Percentiles rank a stretch among this genome's conserved stretches.
Evolutionary conservation across 2,329 filamentous ascomycete species (phyloP).

Genomic region (Fusarium sp.): DNA sequence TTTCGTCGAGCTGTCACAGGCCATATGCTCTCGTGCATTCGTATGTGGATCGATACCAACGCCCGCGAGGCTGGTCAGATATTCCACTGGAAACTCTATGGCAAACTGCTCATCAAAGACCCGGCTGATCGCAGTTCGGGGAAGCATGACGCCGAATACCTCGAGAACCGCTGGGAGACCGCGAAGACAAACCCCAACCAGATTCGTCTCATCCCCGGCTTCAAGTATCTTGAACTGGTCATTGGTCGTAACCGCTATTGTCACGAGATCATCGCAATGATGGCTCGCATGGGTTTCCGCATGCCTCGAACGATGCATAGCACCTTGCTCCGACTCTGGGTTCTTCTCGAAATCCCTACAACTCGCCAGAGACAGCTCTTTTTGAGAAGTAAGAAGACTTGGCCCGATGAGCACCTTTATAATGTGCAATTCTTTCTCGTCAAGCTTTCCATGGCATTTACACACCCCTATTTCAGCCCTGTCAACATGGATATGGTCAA

Average conservation of each 20-base stretch:
- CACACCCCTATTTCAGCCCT: constrained; percentile 70
- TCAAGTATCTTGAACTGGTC: constrained; percentile 78
- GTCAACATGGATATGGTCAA: constrained; percentile 65
- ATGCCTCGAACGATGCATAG: constrained; percentile 62
- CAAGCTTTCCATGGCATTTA: constrained; percentile 79
- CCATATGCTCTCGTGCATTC: constrained; percentile 70
- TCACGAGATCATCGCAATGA: constrained; percentile 71
- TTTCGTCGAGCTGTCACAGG: constrained; percentile 73
- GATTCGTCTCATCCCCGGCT: constrained; percentile 68
- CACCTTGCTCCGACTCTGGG: constrained; percentile 77
- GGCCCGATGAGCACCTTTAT: constrained; percentile 72
- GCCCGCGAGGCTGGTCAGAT: constrained; percentile 68
- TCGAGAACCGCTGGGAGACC: constrained; percentile 18
- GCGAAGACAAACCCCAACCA: constrained; percentile 36
- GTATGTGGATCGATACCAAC: constrained; percentile 65
- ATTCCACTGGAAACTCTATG: constrained; percentile 74
- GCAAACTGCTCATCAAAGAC: constrained; percentile 69
- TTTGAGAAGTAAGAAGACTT: constrained; percentile 65
- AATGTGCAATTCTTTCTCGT: constrained; percentile 74
- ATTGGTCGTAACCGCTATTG: constrained; percentile 68
- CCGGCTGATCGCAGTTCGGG: constrained; percentile 63
- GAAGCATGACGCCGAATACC: constrained; percentile 12
- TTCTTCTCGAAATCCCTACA: constrained; percentile 75
- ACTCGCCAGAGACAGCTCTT: constrained; percentile 67
- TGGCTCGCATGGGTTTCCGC: constrained; percentile 70